Evolutionary conservation across 768 basidiomycete genomes (phyloP).

Genomic region (Lactarius sp.): DNA sequence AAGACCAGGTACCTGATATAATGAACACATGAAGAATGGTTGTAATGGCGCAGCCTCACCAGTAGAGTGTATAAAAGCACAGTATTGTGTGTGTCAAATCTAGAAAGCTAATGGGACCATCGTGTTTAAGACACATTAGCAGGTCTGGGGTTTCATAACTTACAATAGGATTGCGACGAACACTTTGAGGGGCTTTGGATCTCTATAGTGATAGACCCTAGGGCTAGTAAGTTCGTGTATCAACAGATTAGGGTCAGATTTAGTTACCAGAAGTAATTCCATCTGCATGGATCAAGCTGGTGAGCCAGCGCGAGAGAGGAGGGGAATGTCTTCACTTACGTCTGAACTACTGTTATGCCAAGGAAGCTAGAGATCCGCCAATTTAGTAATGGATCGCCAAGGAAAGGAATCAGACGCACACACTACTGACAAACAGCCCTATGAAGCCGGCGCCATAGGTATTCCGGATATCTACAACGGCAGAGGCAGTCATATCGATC

Average conservation of each 20-base stretch:
- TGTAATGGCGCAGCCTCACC: slow-evolving; percentile 31
- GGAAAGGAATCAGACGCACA: neutral
- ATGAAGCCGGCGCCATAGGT: slow-evolving; percentile 1
- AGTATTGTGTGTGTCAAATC: slow-evolving; percentile 45
- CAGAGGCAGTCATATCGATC: neutral
- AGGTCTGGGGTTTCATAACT: neutral
- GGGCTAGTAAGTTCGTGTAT: neutral
- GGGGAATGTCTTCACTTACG: slow-evolving; percentile 1
- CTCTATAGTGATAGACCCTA: neutral
- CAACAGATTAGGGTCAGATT: no score
- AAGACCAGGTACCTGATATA: slow-evolving; percentile 42
- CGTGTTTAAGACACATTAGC: neutral
- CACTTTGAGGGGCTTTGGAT: neutral
- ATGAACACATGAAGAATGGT: neutral
- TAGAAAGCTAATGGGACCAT: slow-evolving; percentile 31
- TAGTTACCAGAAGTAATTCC: neutral
- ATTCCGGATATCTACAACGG: neutral
- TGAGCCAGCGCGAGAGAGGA: neutral
- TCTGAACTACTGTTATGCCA: slow-evolving; percentile 5
- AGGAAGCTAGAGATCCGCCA: neutral
- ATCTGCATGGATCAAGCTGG: neutral
- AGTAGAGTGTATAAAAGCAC: slow-evolving; percentile 43
- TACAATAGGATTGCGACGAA: slow-evolving; percentile 6
- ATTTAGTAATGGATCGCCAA: neutral
- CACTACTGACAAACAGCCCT: slow-evolving; percentile 4